These are phyloP conservation scores for Larix kaempferi DNA, from an alignment of 75 land plant species.

Conservation along the genomic window DNA sequence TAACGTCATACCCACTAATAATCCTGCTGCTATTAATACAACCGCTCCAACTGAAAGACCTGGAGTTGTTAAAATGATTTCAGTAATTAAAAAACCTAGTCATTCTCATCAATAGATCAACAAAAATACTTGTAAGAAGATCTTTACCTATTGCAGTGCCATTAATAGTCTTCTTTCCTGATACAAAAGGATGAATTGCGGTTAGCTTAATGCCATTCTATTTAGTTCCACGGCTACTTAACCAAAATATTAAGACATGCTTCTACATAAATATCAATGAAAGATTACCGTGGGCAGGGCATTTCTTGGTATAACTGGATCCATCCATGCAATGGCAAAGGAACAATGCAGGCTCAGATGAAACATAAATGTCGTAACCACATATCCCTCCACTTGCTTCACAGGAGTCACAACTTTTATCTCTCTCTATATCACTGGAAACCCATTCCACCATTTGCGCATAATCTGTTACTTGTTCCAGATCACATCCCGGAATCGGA, in stretches of 20 bases:
- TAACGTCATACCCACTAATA: background rate
- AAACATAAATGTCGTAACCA: background rate
- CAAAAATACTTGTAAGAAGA: no score
- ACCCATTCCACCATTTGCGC: background rate
- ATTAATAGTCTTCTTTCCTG: background rate
- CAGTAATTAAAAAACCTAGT: background rate
- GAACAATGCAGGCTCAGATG: background rate
- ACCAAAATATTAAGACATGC: background rate
- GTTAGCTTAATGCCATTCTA: background rate
- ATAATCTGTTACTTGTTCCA: no score
- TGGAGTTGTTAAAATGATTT: background rate
- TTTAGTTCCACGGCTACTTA: background rate
- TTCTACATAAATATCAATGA: background rate
- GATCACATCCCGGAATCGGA: no score
- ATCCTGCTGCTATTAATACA: background rate
- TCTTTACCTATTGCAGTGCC: no score
- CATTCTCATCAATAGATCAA: no score
- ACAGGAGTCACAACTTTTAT: background rate
- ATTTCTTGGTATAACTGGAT: background rate
- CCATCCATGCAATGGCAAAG: background rate
- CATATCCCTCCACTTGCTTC: background rate
- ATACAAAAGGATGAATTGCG: background rate
- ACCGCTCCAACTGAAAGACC: background rate
- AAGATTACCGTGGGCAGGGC: background rate
- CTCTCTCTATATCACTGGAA: background rate